Percentiles rank a stretch among this genome's conserved stretches.
phyloP scores from a whole-genome alignment of 257 asterid species.

The Fraxinus pennsylvanica region DNA sequence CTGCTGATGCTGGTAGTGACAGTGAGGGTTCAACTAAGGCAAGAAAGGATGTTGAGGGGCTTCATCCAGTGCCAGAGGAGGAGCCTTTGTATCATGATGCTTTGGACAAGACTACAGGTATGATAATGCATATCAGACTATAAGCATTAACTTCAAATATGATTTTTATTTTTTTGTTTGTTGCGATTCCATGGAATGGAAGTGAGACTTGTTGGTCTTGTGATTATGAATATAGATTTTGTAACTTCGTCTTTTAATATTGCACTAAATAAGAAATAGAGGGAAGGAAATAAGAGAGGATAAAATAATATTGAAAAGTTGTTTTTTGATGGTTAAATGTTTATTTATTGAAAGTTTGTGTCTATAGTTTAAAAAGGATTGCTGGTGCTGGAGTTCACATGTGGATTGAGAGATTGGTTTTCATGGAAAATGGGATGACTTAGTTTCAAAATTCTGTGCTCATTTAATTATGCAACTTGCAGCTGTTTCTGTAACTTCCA shows the following conservation, averaged over 20 bases:
- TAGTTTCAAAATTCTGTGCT: background rate
- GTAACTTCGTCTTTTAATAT: background rate
- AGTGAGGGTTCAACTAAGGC: slow-evolving; percentile 18
- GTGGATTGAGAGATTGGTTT: background rate
- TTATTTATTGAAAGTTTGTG: background rate
- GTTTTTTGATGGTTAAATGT: background rate
- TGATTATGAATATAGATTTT: background rate
- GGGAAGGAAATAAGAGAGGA: background rate
- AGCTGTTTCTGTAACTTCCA: background rate
- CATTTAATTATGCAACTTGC: background rate
- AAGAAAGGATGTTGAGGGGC: slow-evolving; percentile 15
- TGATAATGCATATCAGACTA: background rate
- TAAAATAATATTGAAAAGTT: background rate
- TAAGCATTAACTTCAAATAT: background rate
- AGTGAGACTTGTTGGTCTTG: background rate
- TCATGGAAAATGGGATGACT: background rate
- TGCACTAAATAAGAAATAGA: background rate
- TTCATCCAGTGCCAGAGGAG: slow-evolving; percentile 37
- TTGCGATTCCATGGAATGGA: background rate
- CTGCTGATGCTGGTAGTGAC: slow-evolving; percentile 10
- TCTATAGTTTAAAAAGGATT: background rate
- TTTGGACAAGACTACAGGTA: slow-evolving; percentile 28
- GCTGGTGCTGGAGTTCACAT: background rate
- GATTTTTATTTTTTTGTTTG: background rate
- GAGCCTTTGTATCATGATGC: slow-evolving; percentile 40